phyloP scores from a whole-genome alignment of 2,329 filamentous ascomycete genomes.

The Penicillium sp. region DNA sequence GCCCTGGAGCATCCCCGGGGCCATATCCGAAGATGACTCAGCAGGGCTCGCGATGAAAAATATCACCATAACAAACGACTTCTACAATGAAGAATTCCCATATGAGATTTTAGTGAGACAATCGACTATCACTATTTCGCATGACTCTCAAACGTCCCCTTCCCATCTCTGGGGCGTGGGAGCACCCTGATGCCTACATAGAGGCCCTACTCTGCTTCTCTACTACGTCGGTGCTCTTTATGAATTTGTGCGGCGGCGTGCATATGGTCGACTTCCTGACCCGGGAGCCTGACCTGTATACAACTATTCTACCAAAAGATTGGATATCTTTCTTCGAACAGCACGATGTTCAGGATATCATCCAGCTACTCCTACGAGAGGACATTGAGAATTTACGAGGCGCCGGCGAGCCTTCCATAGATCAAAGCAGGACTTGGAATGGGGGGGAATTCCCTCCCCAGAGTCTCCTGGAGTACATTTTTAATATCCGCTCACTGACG shows the following conservation, averaged over 20 bases:
- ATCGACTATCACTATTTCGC: background rate
- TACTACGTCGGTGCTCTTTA: conserved; percentile 64
- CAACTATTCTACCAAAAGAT: conserved; percentile 62
- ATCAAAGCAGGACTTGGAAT: conserved; percentile 34
- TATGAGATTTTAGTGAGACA: background rate
- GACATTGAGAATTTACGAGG: conserved; percentile 49
- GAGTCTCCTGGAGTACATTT: conserved; percentile 63
- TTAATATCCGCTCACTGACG: conserved; percentile 59
- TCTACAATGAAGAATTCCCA: background rate
- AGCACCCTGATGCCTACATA: conserved; percentile 65
- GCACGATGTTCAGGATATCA: conserved; percentile 62
- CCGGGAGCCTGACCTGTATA: conserved; percentile 71
- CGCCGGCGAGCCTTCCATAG: background rate
- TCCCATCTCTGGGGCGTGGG: conserved; percentile 63
- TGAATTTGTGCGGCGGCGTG: conserved; percentile 88
- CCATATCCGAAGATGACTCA: too few species aligned
- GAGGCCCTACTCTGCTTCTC: conserved; percentile 68
- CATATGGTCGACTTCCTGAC: conserved; percentile 97
- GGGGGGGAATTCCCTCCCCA: conserved; percentile 39
- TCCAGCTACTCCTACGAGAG: conserved; percentile 73
- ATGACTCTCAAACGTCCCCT: conserved; percentile 49
- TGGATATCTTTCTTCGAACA: conserved; percentile 72
- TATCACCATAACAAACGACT: too few species aligned
- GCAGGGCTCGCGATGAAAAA: too few species aligned
- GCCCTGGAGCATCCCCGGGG: too few species aligned